Evolutionary conservation across 2,329 filamentous ascomycete genomes (phyloP), one percentile per base, ranked within the genome.

Genomic region (Didymella lethalis): DNA sequence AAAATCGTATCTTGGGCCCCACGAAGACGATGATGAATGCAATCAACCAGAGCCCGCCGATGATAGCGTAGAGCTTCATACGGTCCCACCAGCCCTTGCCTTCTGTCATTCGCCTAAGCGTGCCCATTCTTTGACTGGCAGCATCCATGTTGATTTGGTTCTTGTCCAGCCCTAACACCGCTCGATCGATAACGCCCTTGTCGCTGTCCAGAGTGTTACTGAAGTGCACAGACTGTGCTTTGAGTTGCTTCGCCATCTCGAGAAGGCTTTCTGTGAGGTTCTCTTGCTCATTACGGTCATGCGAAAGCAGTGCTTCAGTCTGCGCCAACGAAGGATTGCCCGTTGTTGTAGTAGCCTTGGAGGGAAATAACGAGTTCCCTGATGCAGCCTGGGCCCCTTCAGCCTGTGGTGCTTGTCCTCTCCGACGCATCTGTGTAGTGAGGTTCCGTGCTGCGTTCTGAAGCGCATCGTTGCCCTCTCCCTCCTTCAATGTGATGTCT

Each of bases 1-100:
- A 97, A 72, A 97, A 95, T 70, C 94, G 85, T 74, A 97, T 78
- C 81, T 97, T 98, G 0, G 94, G 94, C 73, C 92, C 81, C 49
- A 94, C 84, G 80, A 94, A 94, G 12, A 97, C 93, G 64, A 97
- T 77, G 74, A 96, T 68, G 34, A 97, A 80, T 18, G 92, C 85
- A 26, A 87, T 79, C n/a, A 96, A 69, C 88, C 92, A 94, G 62
- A 97, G 77, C 29, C 86, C 92, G 69, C 89, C 90, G 48, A 97
- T 93, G 84, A 91, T 90, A 38, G 83, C 89, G 81, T 95, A 97
- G 61, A 97, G 82, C 78, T 94, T 83, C 81, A 96, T 86, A 51
- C 93, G 81, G 6, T 90, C 93, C 87, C 86, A 92, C 90, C 90
- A 96, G 0, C 93, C 93, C 74, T 90, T 89, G 3, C 93, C 93